Base-by-base conservation (phyloP, 768 basidiomycete genomes). In the Mycena capillaripes region DNA sequence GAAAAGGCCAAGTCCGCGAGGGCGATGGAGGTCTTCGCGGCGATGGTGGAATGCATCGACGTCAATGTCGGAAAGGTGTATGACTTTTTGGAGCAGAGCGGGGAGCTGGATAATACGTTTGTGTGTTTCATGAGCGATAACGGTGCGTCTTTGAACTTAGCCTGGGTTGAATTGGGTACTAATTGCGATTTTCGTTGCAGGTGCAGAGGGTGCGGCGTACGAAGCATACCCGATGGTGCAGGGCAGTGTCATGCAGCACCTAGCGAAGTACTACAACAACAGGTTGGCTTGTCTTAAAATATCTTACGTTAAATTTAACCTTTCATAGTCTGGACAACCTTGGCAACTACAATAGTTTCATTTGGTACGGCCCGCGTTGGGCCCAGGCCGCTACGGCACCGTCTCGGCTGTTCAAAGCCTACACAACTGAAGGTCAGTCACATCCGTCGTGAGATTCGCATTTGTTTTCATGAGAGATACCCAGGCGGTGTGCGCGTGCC, bases 21-120 rank as follows among this genome's bases (percentile, higher is more conserved):
- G n/a, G 65, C 65, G 42, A 66, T 66, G 65, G 65, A 66, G 55
- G 65, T 66, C 14, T 66, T 66, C 25, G 65, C 65, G 40, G 65
- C 55, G 42, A 66, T 66, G 65, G 65, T 66, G 7, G 65, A 66
- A 56, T 66, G 65, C 34, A 66, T 66, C 25, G 65, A 66, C 44
- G 65, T 27, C 0, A 66, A 66, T 66, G 65, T 66, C 7, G 65
- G 65, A n/a, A 66, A 66, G 56, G 65, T 66, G 55, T 44, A 14
- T 34, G 65, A 66, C 16, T 58, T 57, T 25, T 34, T 66, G 55
- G 65, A 66, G 65, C 46, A 66, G 65, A 66, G 55, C 52, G 63
- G 63, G 6, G 52, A 65, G 63, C 8, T 65, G 63, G 63, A 65
- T 8, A 55, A 65, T 55, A 65, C 63, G 36, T 65, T 65, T 42